A percentile compares a stretch with the other conserved stretches of the same genome.
These are phyloP conservation scores for Heliamphora pulchella DNA, from an alignment of 179 eudicot species.

Conservation along the genomic window DNA sequence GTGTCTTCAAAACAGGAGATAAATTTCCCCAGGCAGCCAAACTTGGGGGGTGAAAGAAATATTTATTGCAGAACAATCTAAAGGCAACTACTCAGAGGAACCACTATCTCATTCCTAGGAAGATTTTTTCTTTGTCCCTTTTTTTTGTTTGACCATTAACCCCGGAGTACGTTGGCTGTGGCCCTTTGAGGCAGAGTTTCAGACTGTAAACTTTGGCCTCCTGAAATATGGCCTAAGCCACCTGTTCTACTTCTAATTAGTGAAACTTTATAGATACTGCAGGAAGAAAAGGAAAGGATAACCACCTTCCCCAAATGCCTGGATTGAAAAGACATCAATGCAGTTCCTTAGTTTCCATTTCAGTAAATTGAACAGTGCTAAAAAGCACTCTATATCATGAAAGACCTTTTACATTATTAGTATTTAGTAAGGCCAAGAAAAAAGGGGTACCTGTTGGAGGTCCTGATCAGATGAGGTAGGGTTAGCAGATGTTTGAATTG, in stretches of 20 bases:
- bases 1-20: too few relatives aligned
- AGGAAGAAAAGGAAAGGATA: not conserved
- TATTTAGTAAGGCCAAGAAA: constrained; percentile 1
- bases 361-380: not conserved
- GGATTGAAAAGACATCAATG: not conserved
- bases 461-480: constrained; percentile 94
- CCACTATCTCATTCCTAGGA: not conserved
- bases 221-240: not conserved
- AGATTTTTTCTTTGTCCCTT: not conserved
- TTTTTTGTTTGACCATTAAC: not conserved
- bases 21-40: too few relatives aligned
- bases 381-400: not conserved
- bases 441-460: constrained; percentile 65
- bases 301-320: not conserved
- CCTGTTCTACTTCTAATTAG: not conserved
- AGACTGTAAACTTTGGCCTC: not conserved
- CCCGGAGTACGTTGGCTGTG: not conserved
- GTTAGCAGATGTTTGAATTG: constrained; percentile 70
- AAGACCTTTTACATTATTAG: not conserved
- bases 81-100: not conserved
- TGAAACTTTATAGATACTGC: not conserved
- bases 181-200: not conserved
- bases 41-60: too few relatives aligned
- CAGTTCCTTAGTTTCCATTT: not conserved
- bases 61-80: not conserved